phyloP scores from a whole-genome alignment of 169 alveolate species.

The Plasmodium cynomolgi region DNA sequence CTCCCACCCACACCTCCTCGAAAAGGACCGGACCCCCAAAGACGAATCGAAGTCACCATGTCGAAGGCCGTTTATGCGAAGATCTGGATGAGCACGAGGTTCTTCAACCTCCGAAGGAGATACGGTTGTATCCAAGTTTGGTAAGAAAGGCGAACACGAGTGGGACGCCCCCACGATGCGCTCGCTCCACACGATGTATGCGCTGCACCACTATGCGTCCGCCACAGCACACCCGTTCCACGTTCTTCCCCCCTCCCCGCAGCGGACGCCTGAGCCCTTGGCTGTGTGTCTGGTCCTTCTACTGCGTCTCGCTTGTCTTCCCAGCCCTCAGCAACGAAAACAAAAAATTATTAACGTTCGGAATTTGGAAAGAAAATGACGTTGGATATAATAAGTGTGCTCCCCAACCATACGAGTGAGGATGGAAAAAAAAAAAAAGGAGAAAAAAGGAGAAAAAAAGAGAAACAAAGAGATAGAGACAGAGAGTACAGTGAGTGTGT shows the following conservation, averaged over 20 bases:
- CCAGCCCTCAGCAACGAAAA: conserved; percentile 77
- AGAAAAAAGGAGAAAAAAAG: background rate
- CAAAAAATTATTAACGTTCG: conserved; percentile 78
- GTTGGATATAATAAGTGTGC: conserved; percentile 83
- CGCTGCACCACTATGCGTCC: background rate
- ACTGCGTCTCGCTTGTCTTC: conserved; percentile 78
- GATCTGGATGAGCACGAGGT: conserved; percentile 86
- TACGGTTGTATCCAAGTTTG: conserved; percentile 85
- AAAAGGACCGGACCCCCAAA: background rate
- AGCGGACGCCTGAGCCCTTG: conserved; percentile 83
- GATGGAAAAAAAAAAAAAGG: background rate
- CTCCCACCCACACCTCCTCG: background rate
- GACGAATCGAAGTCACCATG: conserved; percentile 46
- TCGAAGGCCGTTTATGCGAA: conserved; percentile 85
- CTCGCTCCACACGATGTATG: background rate
- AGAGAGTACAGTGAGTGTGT: background rate
- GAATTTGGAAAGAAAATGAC: conserved; percentile 82
- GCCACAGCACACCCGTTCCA: background rate
- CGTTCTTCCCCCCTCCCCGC: background rate
- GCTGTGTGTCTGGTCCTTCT: conserved; percentile 76
- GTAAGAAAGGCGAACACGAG: conserved; percentile 83
- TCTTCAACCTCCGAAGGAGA: conserved; percentile 81
- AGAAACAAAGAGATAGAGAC: background rate
- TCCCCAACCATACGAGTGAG: conserved; percentile 76
- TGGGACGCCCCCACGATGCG: no score